Base-by-base conservation (phyloP, 768 basidiomycete species). In the Hericium coralloides region DNA sequence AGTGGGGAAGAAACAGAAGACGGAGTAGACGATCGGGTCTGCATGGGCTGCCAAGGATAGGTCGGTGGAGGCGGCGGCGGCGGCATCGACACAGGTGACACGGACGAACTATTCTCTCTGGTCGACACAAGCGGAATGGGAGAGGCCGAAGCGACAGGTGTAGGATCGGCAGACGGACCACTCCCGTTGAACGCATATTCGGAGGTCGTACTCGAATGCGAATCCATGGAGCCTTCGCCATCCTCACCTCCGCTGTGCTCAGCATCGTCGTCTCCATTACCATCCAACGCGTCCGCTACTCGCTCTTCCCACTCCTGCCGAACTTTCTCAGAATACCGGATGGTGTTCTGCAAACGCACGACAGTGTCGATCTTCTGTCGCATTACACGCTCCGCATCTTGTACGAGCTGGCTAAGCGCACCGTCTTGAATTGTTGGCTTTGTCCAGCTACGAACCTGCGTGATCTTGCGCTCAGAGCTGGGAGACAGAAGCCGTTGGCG, bases 221-320 rank as follows among this genome's bases (percentile, higher is more conserved):
- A 82, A 57, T 79, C 80, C 63, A 60, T 52, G 58, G 61, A 31
- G 58, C 51, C 69, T 43, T 67, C 72, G 3, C 71, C 73, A 12
- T 73, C 68, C 36, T 73, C 72, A 39, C 74, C 76, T 37, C 74
- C 74, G 55, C 75, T 73, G 51, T 76, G 79, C 43, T 72, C 69
- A 47, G 67, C 74, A 45, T 74, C 80, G 45, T 82, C 83, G 8
- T 80, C 83, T 17, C 81, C 80, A 25, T 76, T 72, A 37, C 73
- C 73, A 3, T 79, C 79, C 37, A 95, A 70, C 43, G 77, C 79
- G 63, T 82, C 79, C 59, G 84, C 87, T 14, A 97, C 87, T 63
- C 82, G 84, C 65, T 90, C 88, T 71, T 98, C 89, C 95, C 95
- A 98, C 72, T 98, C 97, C 64, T 88, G 87, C 75, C 95, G 85